Evolutionary conservation across 176 grass and related monocot species (phyloP).

Genomic region (Paspalum vaginatum): DNA sequence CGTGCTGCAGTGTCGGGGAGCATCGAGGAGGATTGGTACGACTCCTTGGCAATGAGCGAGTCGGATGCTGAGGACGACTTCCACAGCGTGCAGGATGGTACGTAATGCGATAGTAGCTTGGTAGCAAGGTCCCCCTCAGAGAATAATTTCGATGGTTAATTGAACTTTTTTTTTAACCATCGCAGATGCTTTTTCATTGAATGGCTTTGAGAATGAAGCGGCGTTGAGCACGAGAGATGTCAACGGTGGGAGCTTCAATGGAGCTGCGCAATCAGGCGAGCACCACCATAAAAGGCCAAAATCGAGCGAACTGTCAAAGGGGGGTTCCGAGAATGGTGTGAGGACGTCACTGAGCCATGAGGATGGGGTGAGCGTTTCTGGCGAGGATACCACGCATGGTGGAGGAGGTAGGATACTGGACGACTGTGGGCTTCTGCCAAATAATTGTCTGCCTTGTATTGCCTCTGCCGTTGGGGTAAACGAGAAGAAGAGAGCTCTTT

Average conservation of each 20-base stretch:
- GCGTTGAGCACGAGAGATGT: conserved; percentile 49
- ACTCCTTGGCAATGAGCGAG: conserved; percentile 65
- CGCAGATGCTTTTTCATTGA: conserved; percentile 58
- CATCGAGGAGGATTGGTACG: conserved; percentile 87
- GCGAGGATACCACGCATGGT: conserved; percentile 37
- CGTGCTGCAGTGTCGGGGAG: conserved; percentile 54
- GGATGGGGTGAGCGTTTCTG: conserved; percentile 42
- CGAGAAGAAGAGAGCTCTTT: conserved; percentile 76
- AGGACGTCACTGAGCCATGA: conserved; percentile 64
- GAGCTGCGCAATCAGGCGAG: conserved; percentile 23
- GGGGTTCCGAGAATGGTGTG: conserved; percentile 45
- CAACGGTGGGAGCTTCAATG: conserved; percentile 44
- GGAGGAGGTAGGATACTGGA: conserved; percentile 70
- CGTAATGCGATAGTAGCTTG: not conserved
- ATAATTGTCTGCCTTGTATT: conserved; percentile 89
- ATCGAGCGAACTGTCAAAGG: conserved; percentile 59
- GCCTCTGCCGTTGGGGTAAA: conserved; percentile 57
- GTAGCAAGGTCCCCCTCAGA: not conserved
- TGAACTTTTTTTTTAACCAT: not conserved
- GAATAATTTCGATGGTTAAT: not conserved
- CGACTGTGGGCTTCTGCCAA: conserved; percentile 78
- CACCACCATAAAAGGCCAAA: conserved; percentile 56
- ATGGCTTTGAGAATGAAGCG: conserved; percentile 64
- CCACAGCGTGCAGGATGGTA: conserved; percentile 93
- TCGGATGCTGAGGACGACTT: conserved; percentile 91